Evolutionary conservation across 257 asterid species (phyloP), one percentile per base, ranked within the genome.

Genomic region (Nicotiana undulata): DNA sequence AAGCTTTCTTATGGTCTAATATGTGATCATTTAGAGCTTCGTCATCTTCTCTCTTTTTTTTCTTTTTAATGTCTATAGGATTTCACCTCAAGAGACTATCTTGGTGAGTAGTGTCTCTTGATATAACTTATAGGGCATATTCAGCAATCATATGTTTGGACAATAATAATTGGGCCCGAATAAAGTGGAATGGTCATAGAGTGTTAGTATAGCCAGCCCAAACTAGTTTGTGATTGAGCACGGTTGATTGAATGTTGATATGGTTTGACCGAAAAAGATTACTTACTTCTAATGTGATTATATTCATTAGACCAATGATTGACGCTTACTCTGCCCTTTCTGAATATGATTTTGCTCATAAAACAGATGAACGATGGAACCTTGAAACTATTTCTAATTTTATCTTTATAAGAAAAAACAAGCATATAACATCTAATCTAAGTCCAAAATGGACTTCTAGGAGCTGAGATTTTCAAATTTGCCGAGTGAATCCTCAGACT

Each of bases 171-270:
- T 34, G 18, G 18, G 11, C 11, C 9, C 2, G 10, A 67, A 34
- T 66, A n/a, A 40, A 40, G 56, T 12, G 9, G 34, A 70, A 70
- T 70, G 55, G 58, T 44, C 15, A 3, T 22, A 68, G 11, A 13
- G 37, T 58, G 46, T 46, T 72, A 2, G 12, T 72, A 15, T 24
- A 24, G 78, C 8, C 7, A 13, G 46, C 78, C 77, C 58, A 4
- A 46, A 46, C 78, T 28, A 24, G 16, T 72, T 72, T 72, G 78
- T 72, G 78, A 72, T 46, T 70, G 77, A 70, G 58, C 58, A 70
- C 44, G 46, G 40, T 24, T 46, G 34, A 68, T 68, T 68, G 31
- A 68, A n/a, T 40, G 55, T 68, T 40, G 22, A 24, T 46, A 72
- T 72, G 24, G 46, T 68, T 68, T 72, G 15, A 13, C 60, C 24